Conservation (phyloP, 2,329 filamentous ascomycete genomes). For the Claviceps maximensis region DNA sequence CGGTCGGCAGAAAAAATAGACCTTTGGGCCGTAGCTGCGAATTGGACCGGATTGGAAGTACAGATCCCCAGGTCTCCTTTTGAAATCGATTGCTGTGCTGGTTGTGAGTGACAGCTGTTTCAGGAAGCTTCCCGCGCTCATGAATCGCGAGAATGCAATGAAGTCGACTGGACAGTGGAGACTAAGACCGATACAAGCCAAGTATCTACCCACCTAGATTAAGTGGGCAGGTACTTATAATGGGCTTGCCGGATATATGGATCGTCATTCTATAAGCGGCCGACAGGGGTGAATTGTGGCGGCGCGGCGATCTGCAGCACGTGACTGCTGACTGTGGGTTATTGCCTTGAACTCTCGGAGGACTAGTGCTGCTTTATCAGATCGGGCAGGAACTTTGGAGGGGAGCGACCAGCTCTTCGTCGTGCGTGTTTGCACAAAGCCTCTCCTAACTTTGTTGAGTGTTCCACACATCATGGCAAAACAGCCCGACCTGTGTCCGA, state of each 20-base stretch:
- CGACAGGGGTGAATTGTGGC: neutral
- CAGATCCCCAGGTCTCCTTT: neutral
- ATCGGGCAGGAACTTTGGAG: neutral
- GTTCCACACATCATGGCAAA: neutral
- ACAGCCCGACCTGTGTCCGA: neutral
- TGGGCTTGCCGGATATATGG: too few relatives aligned
- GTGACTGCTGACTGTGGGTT: neutral
- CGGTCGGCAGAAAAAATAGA: neutral
- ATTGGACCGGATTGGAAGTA: neutral
- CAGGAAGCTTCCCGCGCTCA: neutral
- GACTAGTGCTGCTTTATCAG: neutral
- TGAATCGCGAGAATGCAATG: too few relatives aligned
- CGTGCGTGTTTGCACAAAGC: neutral
- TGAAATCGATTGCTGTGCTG: neutral
- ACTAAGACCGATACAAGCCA: too few relatives aligned
- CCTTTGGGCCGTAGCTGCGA: too few relatives aligned
- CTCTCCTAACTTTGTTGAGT: neutral
- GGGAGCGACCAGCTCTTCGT: neutral
- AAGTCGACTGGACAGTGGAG: neutral
- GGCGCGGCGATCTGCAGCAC: neutral
- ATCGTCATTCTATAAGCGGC: neutral
- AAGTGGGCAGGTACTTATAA: too few relatives aligned
- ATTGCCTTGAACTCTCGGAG: too few relatives aligned
- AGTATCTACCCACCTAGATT: too few relatives aligned
- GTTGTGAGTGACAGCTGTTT: neutral